Conservation (phyloP, 176 grass and related monocot genomes). For the Ensete ventricosum region DNA sequence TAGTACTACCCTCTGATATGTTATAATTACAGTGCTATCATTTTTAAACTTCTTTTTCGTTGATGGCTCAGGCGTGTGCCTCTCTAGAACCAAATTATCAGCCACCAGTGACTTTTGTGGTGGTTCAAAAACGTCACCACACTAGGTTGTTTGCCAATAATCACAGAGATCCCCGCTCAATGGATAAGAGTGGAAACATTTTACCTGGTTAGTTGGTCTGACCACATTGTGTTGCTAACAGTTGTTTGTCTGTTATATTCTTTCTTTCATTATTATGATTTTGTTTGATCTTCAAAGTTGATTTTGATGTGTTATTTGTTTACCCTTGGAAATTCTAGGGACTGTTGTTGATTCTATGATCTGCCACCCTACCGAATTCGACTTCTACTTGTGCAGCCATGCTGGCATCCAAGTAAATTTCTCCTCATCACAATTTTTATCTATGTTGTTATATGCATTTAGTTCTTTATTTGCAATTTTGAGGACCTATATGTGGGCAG, state of each 20-base stretch:
- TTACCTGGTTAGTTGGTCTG: constrained; percentile 36
- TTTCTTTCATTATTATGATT: not conserved
- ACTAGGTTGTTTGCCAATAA: constrained; percentile 51
- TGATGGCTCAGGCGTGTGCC: constrained; percentile 44
- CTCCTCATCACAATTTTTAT: not conserved
- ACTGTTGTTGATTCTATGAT: constrained; percentile 67
- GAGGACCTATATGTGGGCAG: not conserved
- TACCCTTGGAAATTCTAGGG: constrained; percentile 18
- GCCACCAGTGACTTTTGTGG: constrained; percentile 62
- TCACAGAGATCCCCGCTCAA: not conserved
- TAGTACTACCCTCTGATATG: not conserved
- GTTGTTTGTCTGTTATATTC: not conserved
- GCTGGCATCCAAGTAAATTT: constrained; percentile 57
- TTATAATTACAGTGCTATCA: not conserved
- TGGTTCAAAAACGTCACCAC: constrained; percentile 89
- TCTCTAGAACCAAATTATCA: constrained; percentile 35
- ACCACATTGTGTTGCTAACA: not conserved
- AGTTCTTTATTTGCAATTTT: not conserved
- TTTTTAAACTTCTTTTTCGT: not conserved
- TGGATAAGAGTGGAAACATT: constrained; percentile 36
- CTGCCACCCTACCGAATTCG: constrained; percentile 68
- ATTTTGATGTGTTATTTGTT: constrained; percentile 11
- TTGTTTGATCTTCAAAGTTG: not conserved
- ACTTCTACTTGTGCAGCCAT: constrained; percentile 83
- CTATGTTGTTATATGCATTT: not conserved